phyloP scores from a whole-genome alignment of 2,329 filamentous ascomycete species.

The Samsoniella hepiali region DNA sequence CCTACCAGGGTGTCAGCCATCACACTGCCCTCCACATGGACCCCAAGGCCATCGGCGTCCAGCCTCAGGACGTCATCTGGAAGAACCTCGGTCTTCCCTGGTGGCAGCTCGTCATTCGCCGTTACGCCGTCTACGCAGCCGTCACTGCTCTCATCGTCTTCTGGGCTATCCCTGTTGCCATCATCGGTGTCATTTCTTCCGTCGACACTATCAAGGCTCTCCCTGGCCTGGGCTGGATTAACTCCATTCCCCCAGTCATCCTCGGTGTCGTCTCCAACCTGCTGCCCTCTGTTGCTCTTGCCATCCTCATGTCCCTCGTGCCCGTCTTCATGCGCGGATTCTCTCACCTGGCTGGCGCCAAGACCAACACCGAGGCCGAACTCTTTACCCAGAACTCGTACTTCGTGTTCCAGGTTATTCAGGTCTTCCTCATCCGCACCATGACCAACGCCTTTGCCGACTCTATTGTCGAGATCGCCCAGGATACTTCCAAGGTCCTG shows the following conservation, averaged over 20 bases:
- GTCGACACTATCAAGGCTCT: constrained; percentile 66
- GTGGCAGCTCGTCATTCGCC: constrained; percentile 72
- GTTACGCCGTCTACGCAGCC: constrained; percentile 60
- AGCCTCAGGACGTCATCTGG: constrained; percentile 83
- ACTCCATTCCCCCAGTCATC: constrained; percentile 65
- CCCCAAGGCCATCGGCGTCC: constrained; percentile 77
- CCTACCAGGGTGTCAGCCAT: constrained; percentile 78
- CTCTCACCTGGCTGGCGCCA: constrained; percentile 75
- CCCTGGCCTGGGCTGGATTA: constrained; percentile 71
- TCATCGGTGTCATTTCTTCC: constrained; percentile 84
- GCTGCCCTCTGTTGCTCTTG: constrained; percentile 73
- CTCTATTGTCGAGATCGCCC: constrained; percentile 59
- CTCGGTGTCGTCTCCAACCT: constrained; percentile 80
- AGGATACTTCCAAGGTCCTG: constrained; percentile 60
- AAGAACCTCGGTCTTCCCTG: constrained; percentile 65
- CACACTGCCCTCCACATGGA: constrained; percentile 81
- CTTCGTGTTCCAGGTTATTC: constrained; percentile 85
- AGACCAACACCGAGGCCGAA: constrained; percentile 76
- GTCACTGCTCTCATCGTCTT: constrained; percentile 77
- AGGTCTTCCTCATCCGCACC: constrained; percentile 87
- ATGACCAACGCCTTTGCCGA: constrained; percentile 76
- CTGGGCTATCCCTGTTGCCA: constrained; percentile 72
- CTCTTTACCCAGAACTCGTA: constrained; percentile 88
- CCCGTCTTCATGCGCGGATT: constrained; percentile 64
- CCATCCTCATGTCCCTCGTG: constrained; percentile 78